Percentiles rank a stretch among this genome's conserved stretches.
Evolutionary conservation across 2,329 filamentous ascomycete genomes (phyloP).

Genomic region (Graphiopsis chlorocephala): DNA sequence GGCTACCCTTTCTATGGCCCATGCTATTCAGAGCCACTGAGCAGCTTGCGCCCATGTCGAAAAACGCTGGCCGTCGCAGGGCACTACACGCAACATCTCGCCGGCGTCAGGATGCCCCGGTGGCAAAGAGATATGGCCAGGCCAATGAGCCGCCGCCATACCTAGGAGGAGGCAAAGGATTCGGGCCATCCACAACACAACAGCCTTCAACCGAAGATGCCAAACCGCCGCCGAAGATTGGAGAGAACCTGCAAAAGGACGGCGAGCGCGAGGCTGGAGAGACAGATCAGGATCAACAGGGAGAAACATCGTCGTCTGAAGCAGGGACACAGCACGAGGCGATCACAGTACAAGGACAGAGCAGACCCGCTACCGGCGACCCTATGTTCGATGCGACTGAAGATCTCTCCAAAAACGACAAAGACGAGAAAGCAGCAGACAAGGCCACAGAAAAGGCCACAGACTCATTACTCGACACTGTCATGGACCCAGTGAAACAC

Average conservation of each 20-base stretch:
- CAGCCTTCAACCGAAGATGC: slow-evolving; percentile 1
- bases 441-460: slow-evolving; percentile 12
- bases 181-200: slow-evolving; percentile 20
- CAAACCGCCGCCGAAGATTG: slow-evolving; percentile 31
- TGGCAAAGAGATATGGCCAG: slow-evolving; percentile 44
- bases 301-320: slow-evolving; percentile 9
- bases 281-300: background rate
- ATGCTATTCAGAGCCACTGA: slow-evolving; percentile 40
- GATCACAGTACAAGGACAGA: slow-evolving; percentile 7
- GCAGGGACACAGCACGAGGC: background rate
- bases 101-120: slow-evolving; percentile 30
- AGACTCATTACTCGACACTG: slow-evolving; percentile 29
- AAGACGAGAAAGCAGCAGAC: slow-evolving; percentile 16
- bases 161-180: slow-evolving; percentile 29
- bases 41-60: slow-evolving; percentile 20
- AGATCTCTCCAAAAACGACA: slow-evolving; percentile 9
- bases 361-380: slow-evolving; percentile 14
- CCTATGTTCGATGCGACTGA: slow-evolving; percentile 26
- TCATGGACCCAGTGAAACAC: slow-evolving; percentile 27
- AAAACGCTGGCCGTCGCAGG: slow-evolving; percentile 27
- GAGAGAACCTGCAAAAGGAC: slow-evolving; percentile 29
- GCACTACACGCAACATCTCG: slow-evolving; percentile 34
- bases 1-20: slow-evolving; percentile 48
- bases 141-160: slow-evolving; percentile 47
- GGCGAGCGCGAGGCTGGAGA: slow-evolving; percentile 28